Conservation (phyloP, 768 basidiomycete species). For the Rhizopogon vulgaris region DNA sequence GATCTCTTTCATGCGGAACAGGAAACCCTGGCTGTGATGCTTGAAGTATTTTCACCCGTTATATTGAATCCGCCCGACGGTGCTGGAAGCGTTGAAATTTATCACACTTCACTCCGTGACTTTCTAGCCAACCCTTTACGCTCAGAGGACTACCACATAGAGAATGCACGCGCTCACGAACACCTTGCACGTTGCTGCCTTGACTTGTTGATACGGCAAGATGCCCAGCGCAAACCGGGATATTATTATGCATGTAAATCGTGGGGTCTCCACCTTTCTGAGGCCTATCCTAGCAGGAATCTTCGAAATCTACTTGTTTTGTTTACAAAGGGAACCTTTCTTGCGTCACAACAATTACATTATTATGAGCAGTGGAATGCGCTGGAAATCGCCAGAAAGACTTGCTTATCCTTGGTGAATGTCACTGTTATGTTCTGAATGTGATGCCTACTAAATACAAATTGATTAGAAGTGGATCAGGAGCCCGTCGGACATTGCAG, state of each 20-base stretch:
- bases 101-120: not conserved
- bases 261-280: not conserved
- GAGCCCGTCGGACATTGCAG: not conserved
- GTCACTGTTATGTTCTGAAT: not conserved
- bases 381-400: not conserved
- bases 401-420: slow-evolving; percentile 12
- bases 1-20: not conserved
- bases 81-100: not conserved
- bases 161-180: not conserved
- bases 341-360: no score
- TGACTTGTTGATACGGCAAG: not conserved
- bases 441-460: not conserved
- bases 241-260: not conserved
- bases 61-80: not conserved
- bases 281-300: not conserved
- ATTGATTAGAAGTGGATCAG: not conserved
- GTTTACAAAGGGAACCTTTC: not conserved
- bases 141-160: not conserved
- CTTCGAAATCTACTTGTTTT: not conserved
- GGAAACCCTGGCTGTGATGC: not conserved
- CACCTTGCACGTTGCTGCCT: not conserved
- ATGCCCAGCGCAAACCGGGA: no score
- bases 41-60: not conserved
- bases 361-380: no score
- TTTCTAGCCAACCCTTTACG: not conserved